Base-by-base conservation (phyloP, 202 grass and related monocot species). In the Schoenoplectus triqueter region DNA sequence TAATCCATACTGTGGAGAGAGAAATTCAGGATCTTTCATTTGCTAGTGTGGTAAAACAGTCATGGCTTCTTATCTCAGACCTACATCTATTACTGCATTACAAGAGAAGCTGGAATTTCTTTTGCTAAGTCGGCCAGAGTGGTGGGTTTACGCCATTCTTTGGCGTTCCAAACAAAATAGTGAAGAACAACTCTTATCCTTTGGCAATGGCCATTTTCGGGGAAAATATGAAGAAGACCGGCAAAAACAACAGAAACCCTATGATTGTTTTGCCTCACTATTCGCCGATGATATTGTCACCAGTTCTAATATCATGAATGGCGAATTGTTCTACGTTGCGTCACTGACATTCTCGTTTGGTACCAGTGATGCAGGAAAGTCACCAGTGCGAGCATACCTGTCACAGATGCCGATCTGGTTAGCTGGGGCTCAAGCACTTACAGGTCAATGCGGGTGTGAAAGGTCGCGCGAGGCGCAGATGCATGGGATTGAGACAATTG, bases 401-500 rank as follows among this genome's bases (percentile, higher is more conserved):
- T 79, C 86, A 10, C 63, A 66, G 71, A 49, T 60, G 6, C 64
- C 69, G 1, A 66, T 88, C 40, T 88, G 86, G 86, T 47, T 84
- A 17, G 55, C 60, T 55, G 86, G 81, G 13, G 46, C 62, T 1
- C 40, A 84, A 11, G 14, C 81, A 22, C 71, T 88, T 22, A 15
- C 6, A 2, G 69, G 69, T 13, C 15, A 4, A 6, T 62, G 15
- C 10, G 86, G 72, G n/a, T 84, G 86, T 19, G 64, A 80, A 21
- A 66, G 86, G 11, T 66, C 72, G 41, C 64, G 52, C 5, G 71
- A 88, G 15, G 86, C 80, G 0, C 71, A 84, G 47, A 52, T 84
- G 7, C 86, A 88, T 17, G 86, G 86, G 59, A 83, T 88, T 7
- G 71, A 72, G 72, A 88, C 86, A n/a, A 61, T 88, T 4, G 81